These are phyloP conservation scores for Sclerotinia borealis DNA, from an alignment of 2,329 filamentous ascomycete genomes.

Conservation along the genomic window DNA sequence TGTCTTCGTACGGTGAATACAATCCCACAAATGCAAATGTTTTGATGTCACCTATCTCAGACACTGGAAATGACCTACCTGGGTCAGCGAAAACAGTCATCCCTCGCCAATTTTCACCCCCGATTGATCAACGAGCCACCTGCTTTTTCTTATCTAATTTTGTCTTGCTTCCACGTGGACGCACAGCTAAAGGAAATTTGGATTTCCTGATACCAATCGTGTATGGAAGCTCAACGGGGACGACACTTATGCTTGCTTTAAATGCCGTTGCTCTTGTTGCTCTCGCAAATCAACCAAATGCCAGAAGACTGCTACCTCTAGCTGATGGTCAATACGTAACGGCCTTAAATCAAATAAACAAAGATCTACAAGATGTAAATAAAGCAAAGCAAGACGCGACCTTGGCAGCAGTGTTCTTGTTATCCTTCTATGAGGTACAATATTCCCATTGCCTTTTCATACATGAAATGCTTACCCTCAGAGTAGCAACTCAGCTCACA, in stretches of 20 bases:
- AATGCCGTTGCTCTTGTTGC: conserved; percentile 54
- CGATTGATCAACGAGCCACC: conserved; percentile 46
- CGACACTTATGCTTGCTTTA: conserved; percentile 42
- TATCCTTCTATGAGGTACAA: conserved; percentile 52
- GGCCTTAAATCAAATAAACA: conserved; percentile 46
- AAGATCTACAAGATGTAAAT: conserved; percentile 45
- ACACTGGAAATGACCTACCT: background rate
- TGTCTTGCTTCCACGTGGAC: conserved; percentile 47
- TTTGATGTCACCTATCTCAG: background rate
- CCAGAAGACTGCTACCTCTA: conserved; percentile 31
- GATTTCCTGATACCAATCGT: conserved; percentile 52
- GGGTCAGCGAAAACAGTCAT: conserved; percentile 40
- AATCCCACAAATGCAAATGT: no score
- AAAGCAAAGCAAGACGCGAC: conserved; percentile 46
- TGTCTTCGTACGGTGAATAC: background rate
- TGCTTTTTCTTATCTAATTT: conserved; percentile 56
- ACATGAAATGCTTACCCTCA: background rate
- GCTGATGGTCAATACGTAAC: conserved; percentile 47
- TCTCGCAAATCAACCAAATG: conserved; percentile 44
- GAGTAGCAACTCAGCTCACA: conserved; percentile 44
- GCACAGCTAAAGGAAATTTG: conserved; percentile 46
- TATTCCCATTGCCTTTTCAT: background rate
- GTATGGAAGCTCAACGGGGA: conserved; percentile 35
- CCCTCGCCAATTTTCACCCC: conserved; percentile 37
- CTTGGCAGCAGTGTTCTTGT: conserved; percentile 49